A percentile compares a stretch with the other conserved stretches of the same genome.
phyloP scores from a whole-genome alignment of 768 basidiomycete species.

The Multifurca ochricompacta region DNA sequence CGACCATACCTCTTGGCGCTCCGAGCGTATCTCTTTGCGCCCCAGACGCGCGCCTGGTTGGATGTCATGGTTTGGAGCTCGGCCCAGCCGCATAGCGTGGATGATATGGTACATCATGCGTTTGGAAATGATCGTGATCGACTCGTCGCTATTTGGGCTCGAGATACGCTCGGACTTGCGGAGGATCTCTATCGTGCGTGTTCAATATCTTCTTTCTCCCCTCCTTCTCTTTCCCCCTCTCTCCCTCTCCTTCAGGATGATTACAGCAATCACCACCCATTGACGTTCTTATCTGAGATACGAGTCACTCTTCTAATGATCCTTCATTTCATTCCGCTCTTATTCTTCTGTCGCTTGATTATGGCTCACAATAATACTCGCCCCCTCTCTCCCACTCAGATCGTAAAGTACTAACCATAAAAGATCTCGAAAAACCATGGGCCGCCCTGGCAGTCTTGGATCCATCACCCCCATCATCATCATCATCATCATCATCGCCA shows the following conservation, averaged over 20 bases:
- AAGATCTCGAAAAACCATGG: constrained; percentile 71
- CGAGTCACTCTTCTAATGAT: neutral
- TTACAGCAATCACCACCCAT: neutral
- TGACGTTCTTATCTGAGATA: constrained; percentile 18
- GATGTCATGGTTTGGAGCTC: constrained; percentile 89
- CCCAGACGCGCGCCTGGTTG: constrained; percentile 54
- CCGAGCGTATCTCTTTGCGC: constrained; percentile 53
- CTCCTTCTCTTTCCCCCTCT: neutral
- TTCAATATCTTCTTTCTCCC: too few relatives aligned
- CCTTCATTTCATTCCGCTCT: neutral
- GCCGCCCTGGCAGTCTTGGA: constrained; percentile 26
- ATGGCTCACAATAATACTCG: neutral
- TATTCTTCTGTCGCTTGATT: constrained; percentile 20
- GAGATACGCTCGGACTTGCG: constrained; percentile 67
- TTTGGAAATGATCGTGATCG: constrained; percentile 39
- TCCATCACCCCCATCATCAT: neutral
- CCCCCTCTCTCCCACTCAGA: constrained; percentile 5
- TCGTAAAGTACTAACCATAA: constrained; percentile 49
- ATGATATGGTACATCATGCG: constrained; percentile 59
- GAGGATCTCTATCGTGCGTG: constrained; percentile 60
- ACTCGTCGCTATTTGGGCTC: constrained; percentile 66
- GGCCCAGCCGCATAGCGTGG: constrained; percentile 73
- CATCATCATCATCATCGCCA: neutral
- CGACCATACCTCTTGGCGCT: constrained; percentile 64
- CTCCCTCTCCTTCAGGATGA: neutral